phyloP scores from a whole-genome alignment of 2,329 filamentous ascomycete genomes.

The Metarhizium album region DNA sequence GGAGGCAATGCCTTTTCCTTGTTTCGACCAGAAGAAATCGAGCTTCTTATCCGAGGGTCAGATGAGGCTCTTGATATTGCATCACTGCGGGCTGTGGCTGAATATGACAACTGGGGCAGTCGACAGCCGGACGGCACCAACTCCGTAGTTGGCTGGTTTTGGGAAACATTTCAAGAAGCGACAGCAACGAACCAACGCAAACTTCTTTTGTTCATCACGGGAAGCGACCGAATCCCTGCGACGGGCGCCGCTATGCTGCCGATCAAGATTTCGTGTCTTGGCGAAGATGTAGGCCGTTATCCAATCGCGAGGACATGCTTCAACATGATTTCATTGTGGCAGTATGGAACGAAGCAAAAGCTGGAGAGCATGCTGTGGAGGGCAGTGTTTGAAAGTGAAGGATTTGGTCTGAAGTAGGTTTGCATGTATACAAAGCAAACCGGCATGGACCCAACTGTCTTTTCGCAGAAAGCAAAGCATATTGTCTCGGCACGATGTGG shows the following conservation, averaged over 20 bases:
- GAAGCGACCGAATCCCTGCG: conserved; percentile 81
- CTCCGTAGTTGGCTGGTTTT: conserved; percentile 74
- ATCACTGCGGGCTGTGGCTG: conserved; percentile 63
- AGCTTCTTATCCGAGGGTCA: conserved; percentile 74
- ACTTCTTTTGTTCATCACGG: conserved; percentile 77
- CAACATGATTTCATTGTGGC: conserved; percentile 69
- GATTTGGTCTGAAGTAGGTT: conserved; percentile 73
- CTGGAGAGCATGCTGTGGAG: conserved; percentile 68
- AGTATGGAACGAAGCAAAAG: conserved; percentile 55
- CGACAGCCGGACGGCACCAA: conserved; percentile 47
- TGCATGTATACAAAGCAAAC: neutral
- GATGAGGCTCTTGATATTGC: conserved; percentile 73
- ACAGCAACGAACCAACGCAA: conserved; percentile 60
- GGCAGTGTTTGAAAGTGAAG: conserved; percentile 82
- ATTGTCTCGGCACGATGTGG: neutral
- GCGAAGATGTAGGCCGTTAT: conserved; percentile 62
- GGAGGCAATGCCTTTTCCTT: conserved; percentile 78
- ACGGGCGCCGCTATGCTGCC: conserved; percentile 72
- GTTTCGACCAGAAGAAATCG: conserved; percentile 85
- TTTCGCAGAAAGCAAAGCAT: neutral
- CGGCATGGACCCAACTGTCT: neutral
- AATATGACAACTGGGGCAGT: conserved; percentile 69
- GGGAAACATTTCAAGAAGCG: conserved; percentile 65
- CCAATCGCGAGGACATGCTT: conserved; percentile 88
- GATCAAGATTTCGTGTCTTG: conserved; percentile 66